phyloP scores from a whole-genome alignment of 768 basidiomycete genomes.

The Suillus spraguei region DNA sequence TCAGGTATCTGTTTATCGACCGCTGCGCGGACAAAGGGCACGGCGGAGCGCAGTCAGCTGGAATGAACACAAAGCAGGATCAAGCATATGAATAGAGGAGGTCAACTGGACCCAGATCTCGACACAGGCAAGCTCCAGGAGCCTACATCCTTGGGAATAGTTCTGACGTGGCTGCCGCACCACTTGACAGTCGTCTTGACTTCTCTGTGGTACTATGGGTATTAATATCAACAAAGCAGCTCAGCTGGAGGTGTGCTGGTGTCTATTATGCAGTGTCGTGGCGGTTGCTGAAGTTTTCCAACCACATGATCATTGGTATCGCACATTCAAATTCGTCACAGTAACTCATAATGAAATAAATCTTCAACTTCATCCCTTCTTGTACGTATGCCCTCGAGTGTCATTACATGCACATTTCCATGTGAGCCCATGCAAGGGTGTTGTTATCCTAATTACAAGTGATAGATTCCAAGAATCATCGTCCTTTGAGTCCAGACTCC shows the following conservation, averaged over 20 bases:
- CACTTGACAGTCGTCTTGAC: background rate
- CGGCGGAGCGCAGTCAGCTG: background rate
- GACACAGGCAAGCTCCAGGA: background rate
- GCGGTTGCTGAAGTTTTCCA: background rate
- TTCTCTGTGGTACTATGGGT: background rate
- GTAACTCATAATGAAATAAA: background rate
- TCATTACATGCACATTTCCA: background rate
- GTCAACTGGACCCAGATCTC: background rate
- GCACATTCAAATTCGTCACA: background rate
- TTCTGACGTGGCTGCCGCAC: background rate
- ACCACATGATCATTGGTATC: background rate
- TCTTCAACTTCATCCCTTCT: background rate
- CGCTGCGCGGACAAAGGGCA: background rate
- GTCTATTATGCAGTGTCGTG: background rate
- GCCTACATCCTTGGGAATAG: background rate
- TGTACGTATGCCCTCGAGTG: background rate
- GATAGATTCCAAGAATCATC: background rate
- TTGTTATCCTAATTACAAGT: constrained; percentile 1
- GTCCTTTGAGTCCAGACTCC: constrained; percentile 5
- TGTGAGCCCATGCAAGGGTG: background rate
- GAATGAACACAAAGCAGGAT: background rate
- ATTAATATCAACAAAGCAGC: background rate
- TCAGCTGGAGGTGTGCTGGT: background rate
- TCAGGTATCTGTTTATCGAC: background rate
- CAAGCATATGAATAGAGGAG: background rate